phyloP scores from a whole-genome alignment of 306 rosid species.

The Pyrus communis region DNA sequence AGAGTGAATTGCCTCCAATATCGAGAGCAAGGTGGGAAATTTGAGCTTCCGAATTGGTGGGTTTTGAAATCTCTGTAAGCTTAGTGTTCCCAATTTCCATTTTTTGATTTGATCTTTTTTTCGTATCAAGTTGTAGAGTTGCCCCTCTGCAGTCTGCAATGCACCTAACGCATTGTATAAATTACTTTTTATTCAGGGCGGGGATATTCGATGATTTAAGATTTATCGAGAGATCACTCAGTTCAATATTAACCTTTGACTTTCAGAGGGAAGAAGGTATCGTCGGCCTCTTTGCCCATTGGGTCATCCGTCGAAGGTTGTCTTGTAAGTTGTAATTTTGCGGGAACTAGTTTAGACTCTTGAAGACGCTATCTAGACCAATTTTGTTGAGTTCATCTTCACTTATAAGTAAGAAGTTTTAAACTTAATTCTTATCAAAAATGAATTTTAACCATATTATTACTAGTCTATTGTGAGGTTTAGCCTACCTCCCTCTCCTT shows the following conservation, averaged over 20 bases:
- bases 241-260: not conserved
- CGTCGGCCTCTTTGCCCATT: not conserved
- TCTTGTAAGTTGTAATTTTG: not conserved
- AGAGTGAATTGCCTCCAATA: constrained; percentile 61
- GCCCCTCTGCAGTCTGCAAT: not conserved
- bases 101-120: not conserved
- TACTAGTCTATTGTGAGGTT: fast-evolving
- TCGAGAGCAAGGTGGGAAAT: constrained; percentile 78
- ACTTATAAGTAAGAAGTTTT: too few species aligned
- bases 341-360: too few species aligned
- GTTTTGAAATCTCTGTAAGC: constrained; percentile 14
- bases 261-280: not conserved
- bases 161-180: not conserved
- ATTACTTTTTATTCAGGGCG: not conserved
- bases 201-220: not conserved
- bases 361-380: fast-evolving
- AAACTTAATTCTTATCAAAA: too few species aligned
- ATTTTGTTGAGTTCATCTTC: too few species aligned
- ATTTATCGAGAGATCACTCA: not conserved
- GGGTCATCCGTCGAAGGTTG: not conserved
- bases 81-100: constrained; percentile 44
- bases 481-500: fast-evolving
- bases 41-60: constrained; percentile 17
- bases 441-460: too few species aligned
- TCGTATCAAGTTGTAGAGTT: not conserved